These are phyloP conservation scores for Pyrus communis DNA, from an alignment of 306 rosid species.

Conservation along the genomic window DNA sequence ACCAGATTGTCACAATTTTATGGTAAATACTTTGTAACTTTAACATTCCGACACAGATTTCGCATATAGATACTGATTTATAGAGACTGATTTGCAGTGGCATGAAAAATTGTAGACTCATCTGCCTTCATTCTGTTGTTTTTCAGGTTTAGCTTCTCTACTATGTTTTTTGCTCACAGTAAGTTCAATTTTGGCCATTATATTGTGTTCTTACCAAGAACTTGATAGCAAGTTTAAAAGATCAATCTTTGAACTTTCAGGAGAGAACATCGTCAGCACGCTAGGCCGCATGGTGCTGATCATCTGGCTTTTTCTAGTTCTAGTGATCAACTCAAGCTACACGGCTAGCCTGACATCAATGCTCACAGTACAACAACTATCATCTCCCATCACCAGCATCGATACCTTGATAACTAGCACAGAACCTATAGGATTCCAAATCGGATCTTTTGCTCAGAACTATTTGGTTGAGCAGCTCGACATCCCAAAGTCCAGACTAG, in stretches of 20 bases:
- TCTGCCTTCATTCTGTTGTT: background rate
- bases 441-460: slow-evolving; percentile 42
- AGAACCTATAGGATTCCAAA: slow-evolving; percentile 41
- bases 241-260: slow-evolving; percentile 21
- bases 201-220: background rate
- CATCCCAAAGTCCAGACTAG: slow-evolving; percentile 36
- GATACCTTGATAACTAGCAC: slow-evolving; percentile 35
- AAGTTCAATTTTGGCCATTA: slow-evolving; percentile 20
- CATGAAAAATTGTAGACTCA: background rate
- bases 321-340: slow-evolving; percentile 46
- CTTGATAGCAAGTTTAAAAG: background rate
- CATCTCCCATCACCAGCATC: slow-evolving; percentile 43
- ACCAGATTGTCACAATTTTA: slow-evolving; percentile 32
- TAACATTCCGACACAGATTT: background rate
- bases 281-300: slow-evolving; percentile 33
- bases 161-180: slow-evolving; percentile 44
- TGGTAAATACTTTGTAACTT: slow-evolving; percentile 22
- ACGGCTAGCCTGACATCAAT: slow-evolving; percentile 51
- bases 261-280: slow-evolving; percentile 39
- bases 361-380: slow-evolving; percentile 38
- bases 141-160: slow-evolving; percentile 49
- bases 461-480: slow-evolving; percentile 33
- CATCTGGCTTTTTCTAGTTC: slow-evolving; percentile 47
- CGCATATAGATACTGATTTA: background rate
- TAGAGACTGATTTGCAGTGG: background rate